A percentile compares a stretch with the other conserved stretches of the same genome.
Evolutionary conservation across 140 eudicot genomes (phyloP).

Genomic region (Ambrosia hybrid): DNA sequence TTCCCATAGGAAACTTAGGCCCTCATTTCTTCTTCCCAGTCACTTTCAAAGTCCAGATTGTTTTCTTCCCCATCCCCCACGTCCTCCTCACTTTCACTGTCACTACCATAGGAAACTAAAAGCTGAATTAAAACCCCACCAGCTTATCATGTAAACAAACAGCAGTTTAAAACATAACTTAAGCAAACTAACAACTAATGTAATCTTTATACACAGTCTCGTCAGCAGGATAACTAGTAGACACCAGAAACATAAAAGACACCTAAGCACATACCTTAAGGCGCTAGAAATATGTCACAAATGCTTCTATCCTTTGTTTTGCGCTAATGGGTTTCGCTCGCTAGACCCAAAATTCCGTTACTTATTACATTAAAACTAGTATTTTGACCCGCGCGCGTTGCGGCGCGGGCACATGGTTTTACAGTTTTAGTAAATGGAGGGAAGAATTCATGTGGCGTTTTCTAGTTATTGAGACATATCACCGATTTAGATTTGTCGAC

Average conservation of each 20-base stretch:
- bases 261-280: conserved; percentile 18
- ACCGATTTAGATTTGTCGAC: no score
- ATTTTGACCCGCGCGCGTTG: no score
- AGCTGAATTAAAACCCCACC: neutral
- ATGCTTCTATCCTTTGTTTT: neutral
- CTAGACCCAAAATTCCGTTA: conserved; percentile 6
- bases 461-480: no score
- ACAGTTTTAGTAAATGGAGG: no score
- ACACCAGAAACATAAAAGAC: neutral
- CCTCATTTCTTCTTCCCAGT: conserved; percentile 67
- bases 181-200: neutral
- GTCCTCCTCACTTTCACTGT: conserved; percentile 48
- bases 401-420: no score
- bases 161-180: neutral
- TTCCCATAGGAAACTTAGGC: no score
- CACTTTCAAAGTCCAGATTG: conserved; percentile 78
- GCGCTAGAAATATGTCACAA: conserved; percentile 3
- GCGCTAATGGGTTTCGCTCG: neutral
- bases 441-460: no score
- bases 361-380: no score
- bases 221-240: neutral
- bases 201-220: neutral
- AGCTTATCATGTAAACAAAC: neutral
- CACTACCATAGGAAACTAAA: conserved; percentile 35
- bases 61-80: conserved; percentile 45